Conservation (phyloP, 169 alveolate genomes). For the Cryptosporidium viatorum region DNA sequence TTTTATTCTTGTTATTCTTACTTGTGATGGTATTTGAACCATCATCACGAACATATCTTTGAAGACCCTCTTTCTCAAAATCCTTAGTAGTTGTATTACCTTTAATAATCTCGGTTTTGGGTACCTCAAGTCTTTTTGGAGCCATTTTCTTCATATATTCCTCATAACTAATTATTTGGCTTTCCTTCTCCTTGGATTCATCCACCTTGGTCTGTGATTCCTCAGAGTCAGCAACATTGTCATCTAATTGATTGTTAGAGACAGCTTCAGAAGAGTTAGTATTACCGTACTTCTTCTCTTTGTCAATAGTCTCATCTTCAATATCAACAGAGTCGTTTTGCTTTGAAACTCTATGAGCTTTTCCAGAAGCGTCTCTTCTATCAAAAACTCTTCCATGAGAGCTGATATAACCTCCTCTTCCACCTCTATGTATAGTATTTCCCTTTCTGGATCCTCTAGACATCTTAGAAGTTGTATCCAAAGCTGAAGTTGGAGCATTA, state of each 20-base stretch:
- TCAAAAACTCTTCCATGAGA: constrained; percentile 66
- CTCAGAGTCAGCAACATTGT: neutral
- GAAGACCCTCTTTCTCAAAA: constrained; percentile 54
- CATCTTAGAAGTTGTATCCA: neutral
- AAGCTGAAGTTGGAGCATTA: neutral
- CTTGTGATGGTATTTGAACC: neutral
- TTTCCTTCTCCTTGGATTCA: neutral
- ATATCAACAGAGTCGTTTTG: neutral
- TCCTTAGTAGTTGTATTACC: constrained; percentile 61
- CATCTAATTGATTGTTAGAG: neutral
- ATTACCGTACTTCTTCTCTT: neutral
- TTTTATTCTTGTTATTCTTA: constrained; percentile 18
- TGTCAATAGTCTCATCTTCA: neutral
- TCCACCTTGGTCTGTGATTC: neutral
- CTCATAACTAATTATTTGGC: constrained; percentile 46
- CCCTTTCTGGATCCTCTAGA: constrained; percentile 30
- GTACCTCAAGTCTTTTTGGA: constrained; percentile 27
- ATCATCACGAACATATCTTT: constrained; percentile 41
- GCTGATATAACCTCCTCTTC: constrained; percentile 56
- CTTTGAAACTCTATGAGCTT: constrained; percentile 49
- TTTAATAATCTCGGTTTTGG: neutral
- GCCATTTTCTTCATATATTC: constrained; percentile 57
- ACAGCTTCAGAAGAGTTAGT: neutral
- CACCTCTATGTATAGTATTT: constrained; percentile 62
- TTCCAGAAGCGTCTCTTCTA: constrained; percentile 72